A percentile compares a stretch with the other conserved stretches of the same genome.
Evolutionary conservation across 1,284 basidiomycete species (phyloP).

Genomic region (Fomitopsis pinicola): DNA sequence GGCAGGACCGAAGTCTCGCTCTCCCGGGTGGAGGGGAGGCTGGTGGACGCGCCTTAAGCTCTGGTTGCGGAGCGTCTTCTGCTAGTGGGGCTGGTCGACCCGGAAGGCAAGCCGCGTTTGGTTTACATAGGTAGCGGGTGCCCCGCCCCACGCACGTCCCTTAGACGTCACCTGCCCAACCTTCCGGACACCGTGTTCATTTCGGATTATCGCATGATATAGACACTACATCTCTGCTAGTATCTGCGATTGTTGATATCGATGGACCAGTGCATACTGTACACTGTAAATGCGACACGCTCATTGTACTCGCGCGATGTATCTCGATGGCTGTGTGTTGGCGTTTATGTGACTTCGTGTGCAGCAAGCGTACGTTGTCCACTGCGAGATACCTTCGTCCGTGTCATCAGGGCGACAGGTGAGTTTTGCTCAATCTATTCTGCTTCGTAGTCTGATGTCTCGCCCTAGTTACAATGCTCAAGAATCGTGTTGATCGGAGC

Average conservation of each 20-base stretch:
- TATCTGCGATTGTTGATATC: not conserved
- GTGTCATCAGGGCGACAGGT: too few relatives aligned
- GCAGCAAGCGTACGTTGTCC: not conserved
- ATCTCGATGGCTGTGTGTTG: not conserved
- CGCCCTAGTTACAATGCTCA: too few relatives aligned
- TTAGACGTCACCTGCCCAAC: not conserved
- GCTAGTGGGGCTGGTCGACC: constrained; percentile 25
- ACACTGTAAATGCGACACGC: not conserved
- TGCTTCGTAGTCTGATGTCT: too few relatives aligned
- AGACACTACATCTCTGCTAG: not conserved
- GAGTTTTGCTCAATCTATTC: too few relatives aligned
- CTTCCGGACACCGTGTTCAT: constrained; percentile 9
- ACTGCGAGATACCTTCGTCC: too few relatives aligned
- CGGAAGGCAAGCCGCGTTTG: not conserved
- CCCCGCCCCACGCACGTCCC: not conserved
- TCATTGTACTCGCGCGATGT: not conserved
- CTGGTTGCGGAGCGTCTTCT: constrained; percentile 71
- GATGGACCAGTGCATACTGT: not conserved
- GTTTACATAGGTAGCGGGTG: not conserved
- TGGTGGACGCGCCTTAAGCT: constrained; percentile 71
- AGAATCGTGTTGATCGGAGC: too few relatives aligned
- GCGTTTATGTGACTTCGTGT: not conserved
- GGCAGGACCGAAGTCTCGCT: constrained; percentile 52
- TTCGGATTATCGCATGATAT: not conserved
- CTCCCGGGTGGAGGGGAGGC: constrained; percentile 59